Evolutionary conservation across 208 protist species (phyloP), one percentile per base, ranked within the genome.

Genomic region (Phytomonas sp.): DNA sequence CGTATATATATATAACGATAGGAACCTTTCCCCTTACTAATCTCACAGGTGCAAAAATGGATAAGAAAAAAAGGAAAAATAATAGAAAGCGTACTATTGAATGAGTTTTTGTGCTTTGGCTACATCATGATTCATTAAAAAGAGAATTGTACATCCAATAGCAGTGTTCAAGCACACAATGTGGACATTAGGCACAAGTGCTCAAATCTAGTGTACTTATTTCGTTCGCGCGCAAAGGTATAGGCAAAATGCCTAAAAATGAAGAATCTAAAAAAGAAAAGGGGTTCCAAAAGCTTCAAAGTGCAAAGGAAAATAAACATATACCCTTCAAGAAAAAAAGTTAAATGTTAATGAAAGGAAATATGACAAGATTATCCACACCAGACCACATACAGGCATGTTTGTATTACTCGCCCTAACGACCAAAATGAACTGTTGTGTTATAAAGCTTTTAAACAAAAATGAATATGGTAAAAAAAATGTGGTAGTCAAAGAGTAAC

Each of bases 1-100:
- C 42, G 42, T 64, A 64, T 64, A 42, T 16, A 64, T 64, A 64
- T 64, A 64, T 64, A 64, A 16, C 33, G 33, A 42, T 40, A 64
- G 61, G 33, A 42, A 64, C 12, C 16, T 64, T 64, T 16, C 34
- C 12, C 61, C 12, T 64, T 16, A 64, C 32, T 42, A 64, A 64
- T 16, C 34, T 69, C 52, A 29, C 11, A 4, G 65, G 37, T n/a
- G 19, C 34, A 69, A 69, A 49, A 42, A 69, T 52, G 12, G 30
- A 60, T 52, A 1, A 62, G 29, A 69, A 4, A 42, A 3, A 14
- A 23, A 64, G 19, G 19, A 64, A 26, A 11, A 42, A n/a, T 60
- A 32, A 63, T 34, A 14, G 11, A 63, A 23, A 64, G 12, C 32
- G 19, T 42, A 64, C 12, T 11, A 64, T 42, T 42, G 19, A 64